A percentile compares a stretch with the other conserved stretches of the same genome.
phyloP scores from a whole-genome alignment of 1,139 yeast genomes.

The Lodderomyces oxycetoniae region DNA sequence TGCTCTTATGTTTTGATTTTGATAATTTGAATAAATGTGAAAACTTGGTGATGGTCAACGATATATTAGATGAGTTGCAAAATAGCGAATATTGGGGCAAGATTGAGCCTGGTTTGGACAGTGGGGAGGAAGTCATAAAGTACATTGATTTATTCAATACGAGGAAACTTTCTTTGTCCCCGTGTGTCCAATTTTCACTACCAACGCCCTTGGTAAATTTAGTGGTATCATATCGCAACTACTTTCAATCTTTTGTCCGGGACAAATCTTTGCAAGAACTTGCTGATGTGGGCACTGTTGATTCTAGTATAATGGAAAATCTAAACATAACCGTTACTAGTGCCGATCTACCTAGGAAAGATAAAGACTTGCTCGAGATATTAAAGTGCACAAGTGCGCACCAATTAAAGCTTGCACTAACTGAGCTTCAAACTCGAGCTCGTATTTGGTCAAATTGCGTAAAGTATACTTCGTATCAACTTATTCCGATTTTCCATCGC shows the following conservation, averaged over 20 bases:
- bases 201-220: conserved; percentile 60
- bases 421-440: conserved; percentile 30
- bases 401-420: conserved; percentile 24
- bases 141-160: conserved; percentile 48
- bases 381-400: conserved; percentile 32
- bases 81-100: conserved; percentile 4
- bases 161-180: conserved; percentile 65
- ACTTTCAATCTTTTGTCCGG: conserved; percentile 30
- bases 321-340: not conserved
- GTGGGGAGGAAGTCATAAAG: conserved; percentile 34
- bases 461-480: conserved; percentile 36
- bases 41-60: conserved; percentile 11
- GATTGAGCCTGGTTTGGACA: conserved; percentile 20
- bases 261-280: conserved; percentile 23
- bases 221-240: conserved; percentile 47
- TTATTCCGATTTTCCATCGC: conserved; percentile 60
- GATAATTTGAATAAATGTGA: conserved; percentile 14
- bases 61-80: conserved; percentile 6
- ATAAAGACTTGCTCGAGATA: conserved; percentile 36
- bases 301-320: not conserved
- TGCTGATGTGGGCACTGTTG: conserved; percentile 13
- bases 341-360: conserved; percentile 31
- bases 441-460: conserved; percentile 40
- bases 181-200: conserved; percentile 62
- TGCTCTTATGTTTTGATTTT: conserved; percentile 6